Conservation (phyloP, 179 eudicot genomes). For the Silene noctiflora region DNA sequence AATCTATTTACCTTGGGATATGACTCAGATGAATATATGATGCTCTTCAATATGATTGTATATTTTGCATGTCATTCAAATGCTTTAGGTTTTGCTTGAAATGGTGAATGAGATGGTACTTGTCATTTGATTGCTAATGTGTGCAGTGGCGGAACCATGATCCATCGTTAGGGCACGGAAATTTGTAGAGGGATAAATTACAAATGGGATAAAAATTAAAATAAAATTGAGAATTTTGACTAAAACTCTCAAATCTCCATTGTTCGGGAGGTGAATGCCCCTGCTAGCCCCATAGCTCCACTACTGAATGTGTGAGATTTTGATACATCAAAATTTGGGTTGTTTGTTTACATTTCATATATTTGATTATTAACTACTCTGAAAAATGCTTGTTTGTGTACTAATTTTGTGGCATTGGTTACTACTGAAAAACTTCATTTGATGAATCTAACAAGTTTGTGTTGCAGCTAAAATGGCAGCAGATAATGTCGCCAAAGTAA, state of each 20-base stretch:
- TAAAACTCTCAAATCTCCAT: too few species aligned
- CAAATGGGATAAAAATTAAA: too few species aligned
- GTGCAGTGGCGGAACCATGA: too few species aligned
- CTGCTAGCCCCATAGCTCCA: too few species aligned
- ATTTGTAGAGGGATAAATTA: too few species aligned
- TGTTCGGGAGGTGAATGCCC: too few species aligned
- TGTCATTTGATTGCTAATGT: not conserved
- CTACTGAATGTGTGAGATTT: not conserved
- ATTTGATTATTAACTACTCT: not conserved
- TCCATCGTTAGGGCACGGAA: too few species aligned
- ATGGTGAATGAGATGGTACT: not conserved
- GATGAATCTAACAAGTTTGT: constrained; percentile 2
- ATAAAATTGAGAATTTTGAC: too few species aligned
- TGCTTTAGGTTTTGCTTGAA: not conserved
- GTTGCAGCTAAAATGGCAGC: constrained; percentile 47
- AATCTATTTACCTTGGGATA: too few species aligned
- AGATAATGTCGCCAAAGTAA: constrained; percentile 56
- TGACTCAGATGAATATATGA: too few species aligned
- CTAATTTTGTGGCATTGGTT: not conserved
- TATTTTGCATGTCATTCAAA: not conserved
- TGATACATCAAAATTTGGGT: not conserved
- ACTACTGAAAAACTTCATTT: not conserved
- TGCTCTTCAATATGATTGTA: not conserved
- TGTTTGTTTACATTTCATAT: not conserved
- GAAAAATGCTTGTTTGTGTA: not conserved